phyloP scores from a whole-genome alignment of 306 rosid genomes.

The Corylus avellana region DNA sequence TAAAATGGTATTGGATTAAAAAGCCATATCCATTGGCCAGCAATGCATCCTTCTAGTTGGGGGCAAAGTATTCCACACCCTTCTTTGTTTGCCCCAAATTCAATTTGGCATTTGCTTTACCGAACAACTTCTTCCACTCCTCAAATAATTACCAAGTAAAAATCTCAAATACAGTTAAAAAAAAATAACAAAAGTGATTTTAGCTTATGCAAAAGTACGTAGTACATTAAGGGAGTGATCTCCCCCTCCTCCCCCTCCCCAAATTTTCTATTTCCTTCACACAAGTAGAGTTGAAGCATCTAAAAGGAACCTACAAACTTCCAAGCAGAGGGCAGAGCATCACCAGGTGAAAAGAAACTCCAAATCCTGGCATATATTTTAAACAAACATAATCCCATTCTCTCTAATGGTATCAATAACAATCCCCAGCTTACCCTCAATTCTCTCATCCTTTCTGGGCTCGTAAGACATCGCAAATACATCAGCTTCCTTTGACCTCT shows the following conservation, averaged over 20 bases:
- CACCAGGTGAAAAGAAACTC: neutral
- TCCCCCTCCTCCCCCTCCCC: neutral
- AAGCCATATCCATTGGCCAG: no score
- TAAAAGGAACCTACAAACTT: neutral
- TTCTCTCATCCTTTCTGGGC: constrained; percentile 76
- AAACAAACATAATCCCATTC: constrained; percentile 59
- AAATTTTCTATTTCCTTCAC: neutral
- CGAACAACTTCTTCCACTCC: no score
- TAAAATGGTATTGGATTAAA: no score
- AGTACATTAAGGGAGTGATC: neutral
- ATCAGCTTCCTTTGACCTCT: constrained; percentile 87
- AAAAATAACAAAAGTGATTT: no score
- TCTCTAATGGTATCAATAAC: constrained; percentile 78
- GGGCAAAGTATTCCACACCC: no score
- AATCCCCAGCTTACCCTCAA: constrained; percentile 81
- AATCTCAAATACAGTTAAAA: no score
- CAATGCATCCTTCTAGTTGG: no score
- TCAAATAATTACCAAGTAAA: no score
- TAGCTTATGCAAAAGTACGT: neutral
- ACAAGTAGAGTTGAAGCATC: neutral
- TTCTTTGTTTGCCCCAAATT: no score
- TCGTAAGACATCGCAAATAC: constrained; percentile 82
- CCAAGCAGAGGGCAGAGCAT: neutral
- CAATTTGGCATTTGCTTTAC: no score
- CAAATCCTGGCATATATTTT: neutral